A percentile compares a stretch with the other conserved stretches of the same genome.
These are phyloP conservation scores for Trichoderma guizhouense DNA, from an alignment of 2,329 filamentous ascomycete species.

Conservation along the genomic window DNA sequence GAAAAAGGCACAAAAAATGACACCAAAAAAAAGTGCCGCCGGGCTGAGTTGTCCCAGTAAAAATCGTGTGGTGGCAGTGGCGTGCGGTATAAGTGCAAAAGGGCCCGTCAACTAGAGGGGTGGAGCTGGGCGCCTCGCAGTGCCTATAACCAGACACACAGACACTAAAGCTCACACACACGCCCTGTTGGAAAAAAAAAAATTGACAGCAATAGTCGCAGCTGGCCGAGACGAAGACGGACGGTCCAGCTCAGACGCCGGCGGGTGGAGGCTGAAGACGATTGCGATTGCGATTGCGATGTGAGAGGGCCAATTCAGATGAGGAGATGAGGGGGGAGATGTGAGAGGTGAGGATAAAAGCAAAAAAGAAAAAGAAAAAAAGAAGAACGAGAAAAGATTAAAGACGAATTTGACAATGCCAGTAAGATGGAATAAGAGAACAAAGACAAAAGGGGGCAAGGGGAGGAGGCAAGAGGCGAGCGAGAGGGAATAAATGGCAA, in stretches of 20 bases:
- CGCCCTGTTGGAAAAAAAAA: neutral
- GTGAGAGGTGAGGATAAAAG: neutral
- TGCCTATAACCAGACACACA: slow-evolving; percentile 1
- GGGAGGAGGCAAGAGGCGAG: slow-evolving; percentile 16
- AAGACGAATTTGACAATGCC: neutral
- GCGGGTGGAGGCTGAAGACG: neutral
- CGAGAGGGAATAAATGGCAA: slow-evolving; percentile 19
- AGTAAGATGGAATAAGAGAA: neutral
- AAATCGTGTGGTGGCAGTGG: slow-evolving; percentile 6
- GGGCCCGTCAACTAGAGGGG: slow-evolving; percentile 8
- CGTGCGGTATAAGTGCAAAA: slow-evolving; percentile 4
- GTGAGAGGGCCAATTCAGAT: neutral
- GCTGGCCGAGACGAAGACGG: slow-evolving; percentile 1
- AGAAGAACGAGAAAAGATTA: neutral
- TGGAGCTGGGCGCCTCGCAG: neutral
- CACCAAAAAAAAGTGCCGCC: neutral
- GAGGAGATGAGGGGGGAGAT: neutral
- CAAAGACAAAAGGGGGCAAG: slow-evolving; percentile 19
- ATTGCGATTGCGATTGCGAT: neutral
- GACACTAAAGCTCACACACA: slow-evolving; percentile 2
- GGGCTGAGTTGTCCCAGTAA: neutral
- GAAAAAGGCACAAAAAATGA: neutral
- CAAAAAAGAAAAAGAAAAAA: neutral
- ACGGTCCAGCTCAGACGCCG: neutral
- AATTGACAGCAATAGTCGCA: neutral